Evolutionary conservation across 768 basidiomycete genomes (phyloP), one percentile per base, ranked within the genome.

Genomic region (Tricholoma hemisulphureum): DNA sequence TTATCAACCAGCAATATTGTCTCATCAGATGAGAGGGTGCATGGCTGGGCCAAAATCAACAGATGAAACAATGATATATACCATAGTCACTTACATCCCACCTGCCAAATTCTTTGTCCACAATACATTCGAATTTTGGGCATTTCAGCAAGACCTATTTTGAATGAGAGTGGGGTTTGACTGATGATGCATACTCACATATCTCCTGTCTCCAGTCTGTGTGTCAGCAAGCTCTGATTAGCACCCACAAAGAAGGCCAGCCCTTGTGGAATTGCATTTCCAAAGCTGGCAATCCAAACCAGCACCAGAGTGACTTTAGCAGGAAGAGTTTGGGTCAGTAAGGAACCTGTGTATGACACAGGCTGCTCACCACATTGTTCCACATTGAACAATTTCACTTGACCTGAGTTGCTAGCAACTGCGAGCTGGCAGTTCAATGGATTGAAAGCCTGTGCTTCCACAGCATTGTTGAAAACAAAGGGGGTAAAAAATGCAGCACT

Each of bases 161-260:
- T 24, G n/a, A 23, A 24, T 34, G n/a, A 39, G 51, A 4, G 14
- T 29, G 9, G 23, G 29, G 14, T 16, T 7, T 18, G 6, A 10
- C 16, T n/a, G 13, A 54, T 10, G 28, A 45, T 16, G 37, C 21
- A 16, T 41, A 53, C 23, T 10, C 35, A 63, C 62, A 63, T 60
- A 14, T 63, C 53, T 18, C 62, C 54, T 6, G 56, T 58, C 34
- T 60, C 56, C 2, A 63, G 20, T 9, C 49, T 34, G 28, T 41
- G 46, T 16, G 43, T 34, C 4, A 60, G 35, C 6, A 63, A 9
- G 24, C 53, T 60, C 31, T 63, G 49, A 26, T 56, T 60, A 16
- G 32, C 59, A 5, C 62, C 53, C 4, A 56, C 59, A 51, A 61
- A 63, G 48, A 61, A 61, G 6, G n/a, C 14, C 2, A 61, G 51